A percentile compares a stretch with the other conserved stretches of the same genome.
Conservation (phyloP, 108 stramenopile genomes). For the Cyclotella cryptica region DNA sequence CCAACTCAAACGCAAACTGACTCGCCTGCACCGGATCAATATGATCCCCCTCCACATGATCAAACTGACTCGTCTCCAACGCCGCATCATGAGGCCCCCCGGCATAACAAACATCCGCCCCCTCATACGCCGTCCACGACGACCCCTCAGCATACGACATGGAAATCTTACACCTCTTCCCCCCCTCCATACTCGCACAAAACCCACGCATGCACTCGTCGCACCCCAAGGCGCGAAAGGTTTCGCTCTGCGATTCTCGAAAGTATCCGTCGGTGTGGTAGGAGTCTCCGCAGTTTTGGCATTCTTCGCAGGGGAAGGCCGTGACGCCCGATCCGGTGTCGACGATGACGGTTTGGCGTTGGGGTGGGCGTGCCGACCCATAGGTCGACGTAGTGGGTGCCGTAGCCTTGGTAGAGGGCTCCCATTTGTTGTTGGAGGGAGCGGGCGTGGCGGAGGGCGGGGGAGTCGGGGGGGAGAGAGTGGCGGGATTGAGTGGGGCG, state of each 20-base stretch:
- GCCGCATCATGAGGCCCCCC: slow-evolving; percentile 71
- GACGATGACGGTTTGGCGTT: slow-evolving; percentile 97
- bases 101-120: slow-evolving; percentile 67
- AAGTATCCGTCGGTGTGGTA: slow-evolving; percentile 75
- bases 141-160: slow-evolving; percentile 83
- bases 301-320: slow-evolving; percentile 94
- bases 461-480: slow-evolving; percentile 10
- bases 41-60: slow-evolving; percentile 36
- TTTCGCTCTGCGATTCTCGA: slow-evolving; percentile 5
- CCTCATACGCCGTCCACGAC: slow-evolving; percentile 79
- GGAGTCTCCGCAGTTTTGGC: slow-evolving; percentile 75
- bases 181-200: slow-evolving; percentile 29
- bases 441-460: neutral
- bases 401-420: slow-evolving; percentile 76
- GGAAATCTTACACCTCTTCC: slow-evolving; percentile 50
- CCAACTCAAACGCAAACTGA: slow-evolving; percentile 67
- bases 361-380: slow-evolving; percentile 94
- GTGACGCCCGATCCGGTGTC: slow-evolving; percentile 94
- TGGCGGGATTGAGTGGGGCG: slow-evolving; percentile 40
- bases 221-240: slow-evolving; percentile 42
- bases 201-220: slow-evolving; percentile 39
- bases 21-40: slow-evolving; percentile 64
- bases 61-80: slow-evolving; percentile 10
- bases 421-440: slow-evolving; percentile 55
- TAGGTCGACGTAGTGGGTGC: slow-evolving; percentile 94